Base-by-base conservation (phyloP, 2,329 filamentous ascomycete species). In the Eutypa lata region DNA sequence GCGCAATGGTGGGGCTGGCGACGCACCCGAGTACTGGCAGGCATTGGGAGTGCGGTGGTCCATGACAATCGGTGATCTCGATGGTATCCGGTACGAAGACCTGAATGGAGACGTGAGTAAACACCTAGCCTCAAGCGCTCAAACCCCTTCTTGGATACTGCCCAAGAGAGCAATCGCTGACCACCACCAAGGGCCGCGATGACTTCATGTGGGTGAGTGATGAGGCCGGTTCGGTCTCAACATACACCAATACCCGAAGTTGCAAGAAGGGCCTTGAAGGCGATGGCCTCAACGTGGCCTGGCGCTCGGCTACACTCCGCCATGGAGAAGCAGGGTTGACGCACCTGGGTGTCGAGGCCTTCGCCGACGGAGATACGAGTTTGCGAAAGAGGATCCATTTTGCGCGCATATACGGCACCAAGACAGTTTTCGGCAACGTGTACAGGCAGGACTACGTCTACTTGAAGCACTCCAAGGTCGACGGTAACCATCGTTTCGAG, bases 21-120 rank as follows among this genome's bases (percentile, higher is more conserved):
- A 69, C 4, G 55, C 48, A 2, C 65, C 69, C 0, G 55, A 54
- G 1, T 71, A 65, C 54, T 74, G 70, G 68, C 68, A 74, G 53
- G 49, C 56, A 1, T 57, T 73, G 33, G 66, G 57, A 3, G 11
- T 53, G 18, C 48, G 55, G 2, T 68, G 64, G 3, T 52, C 42
- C 13, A 57, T 61, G 35, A 51, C 49, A 2, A 62, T 61, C 53
- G 58, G 61, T 1, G 55, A 64, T 28, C 31, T 59, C 8, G 21
- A 31, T 14, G 63, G 61, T 0, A 47, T 65, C 6, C 56, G 55
- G 2, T 61, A 64, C 22, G 54, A 57, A 3, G 64, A 67, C 22
- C 56, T 66, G 38, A 61, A 61, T 21, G 58, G 60, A 38, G 56
- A 62, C 31, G 6, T n/a, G 7, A 3, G 13, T 48, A 14, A n/a